A percentile compares a stretch with the other conserved stretches of the same genome.
phyloP scores from a whole-genome alignment of 306 rosid species.

The Prunus salicina region DNA sequence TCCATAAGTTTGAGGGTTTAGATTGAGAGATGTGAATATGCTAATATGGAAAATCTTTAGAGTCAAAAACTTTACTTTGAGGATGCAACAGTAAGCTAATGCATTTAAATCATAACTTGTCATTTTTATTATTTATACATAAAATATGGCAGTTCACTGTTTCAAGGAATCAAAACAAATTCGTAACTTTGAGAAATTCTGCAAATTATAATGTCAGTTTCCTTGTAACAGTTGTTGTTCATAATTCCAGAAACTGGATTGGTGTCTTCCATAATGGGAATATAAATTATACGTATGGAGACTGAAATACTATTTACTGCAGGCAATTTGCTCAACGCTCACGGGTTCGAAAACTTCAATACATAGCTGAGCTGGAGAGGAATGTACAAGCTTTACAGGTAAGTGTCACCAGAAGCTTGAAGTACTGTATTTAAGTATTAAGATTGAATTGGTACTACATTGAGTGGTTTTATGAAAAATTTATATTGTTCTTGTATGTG shows the following conservation, averaged over 20 bases:
- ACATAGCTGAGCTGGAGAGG: constrained; percentile 97
- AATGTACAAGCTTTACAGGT: constrained; percentile 95
- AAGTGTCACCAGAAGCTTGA: constrained; percentile 38
- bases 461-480: not conserved
- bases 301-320: constrained; percentile 36
- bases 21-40: not conserved
- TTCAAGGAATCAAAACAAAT: not conserved
- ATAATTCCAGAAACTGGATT: not conserved
- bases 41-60: not conserved
- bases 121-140: not conserved
- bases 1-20: not conserved
- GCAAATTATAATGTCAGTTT: too few relatives aligned
- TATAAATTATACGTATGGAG: not conserved
- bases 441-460: not conserved
- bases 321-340: constrained; percentile 99
- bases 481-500: constrained; percentile 20
- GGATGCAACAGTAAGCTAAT: not conserved
- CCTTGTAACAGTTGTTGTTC: not conserved
- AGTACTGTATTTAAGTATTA: not conserved
- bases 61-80: too few relatives aligned
- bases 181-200: not conserved
- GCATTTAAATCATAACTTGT: not conserved
- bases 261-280: constrained; percentile 1
- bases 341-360: constrained; percentile 95
- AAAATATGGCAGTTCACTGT: not conserved